Percentiles rank a stretch among this genome's conserved stretches.
These are phyloP conservation scores for Sclerospora graminicola DNA, from an alignment of 352 stramenopile species.

Conservation along the genomic window DNA sequence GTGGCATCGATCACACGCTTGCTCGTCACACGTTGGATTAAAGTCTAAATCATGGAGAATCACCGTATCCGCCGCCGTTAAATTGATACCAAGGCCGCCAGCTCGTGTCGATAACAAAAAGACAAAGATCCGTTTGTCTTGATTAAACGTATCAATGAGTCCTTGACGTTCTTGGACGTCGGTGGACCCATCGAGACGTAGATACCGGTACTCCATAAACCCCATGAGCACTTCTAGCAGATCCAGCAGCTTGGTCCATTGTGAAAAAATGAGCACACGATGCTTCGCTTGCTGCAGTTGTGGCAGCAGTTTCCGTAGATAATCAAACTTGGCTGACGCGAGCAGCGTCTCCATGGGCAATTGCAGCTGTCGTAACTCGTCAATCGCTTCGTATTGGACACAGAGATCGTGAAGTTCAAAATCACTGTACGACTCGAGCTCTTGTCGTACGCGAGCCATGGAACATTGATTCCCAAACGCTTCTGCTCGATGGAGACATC, in stretches of 20 bases:
- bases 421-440: constrained; percentile 91
- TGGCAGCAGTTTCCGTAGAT: constrained; percentile 83
- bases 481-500: constrained; percentile 65
- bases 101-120: constrained; percentile 96
- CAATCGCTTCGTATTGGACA: constrained; percentile 74
- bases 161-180: constrained; percentile 62
- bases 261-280: constrained; percentile 94
- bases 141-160: constrained; percentile 79
- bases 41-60: constrained; percentile 85
- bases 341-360: constrained; percentile 86
- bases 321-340: constrained; percentile 91
- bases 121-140: constrained; percentile 90
- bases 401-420: constrained; percentile 94
- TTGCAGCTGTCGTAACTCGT: constrained; percentile 76
- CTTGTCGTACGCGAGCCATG: constrained; percentile 79
- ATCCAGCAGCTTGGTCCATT: constrained; percentile 94
- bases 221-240: constrained; percentile 85
- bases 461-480: constrained; percentile 82
- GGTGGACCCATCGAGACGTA: constrained; percentile 74
- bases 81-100: constrained; percentile 97
- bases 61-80: constrained; percentile 88
- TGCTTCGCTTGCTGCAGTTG: constrained; percentile 82
- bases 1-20: constrained; percentile 86
- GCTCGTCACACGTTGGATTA: constrained; percentile 77
- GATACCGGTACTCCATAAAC: constrained; percentile 62